A percentile compares a stretch with the other conserved stretches of the same genome.
phyloP scores from a whole-genome alignment of 352 stramenopile genomes.

The Globisporangium cystogenes region DNA sequence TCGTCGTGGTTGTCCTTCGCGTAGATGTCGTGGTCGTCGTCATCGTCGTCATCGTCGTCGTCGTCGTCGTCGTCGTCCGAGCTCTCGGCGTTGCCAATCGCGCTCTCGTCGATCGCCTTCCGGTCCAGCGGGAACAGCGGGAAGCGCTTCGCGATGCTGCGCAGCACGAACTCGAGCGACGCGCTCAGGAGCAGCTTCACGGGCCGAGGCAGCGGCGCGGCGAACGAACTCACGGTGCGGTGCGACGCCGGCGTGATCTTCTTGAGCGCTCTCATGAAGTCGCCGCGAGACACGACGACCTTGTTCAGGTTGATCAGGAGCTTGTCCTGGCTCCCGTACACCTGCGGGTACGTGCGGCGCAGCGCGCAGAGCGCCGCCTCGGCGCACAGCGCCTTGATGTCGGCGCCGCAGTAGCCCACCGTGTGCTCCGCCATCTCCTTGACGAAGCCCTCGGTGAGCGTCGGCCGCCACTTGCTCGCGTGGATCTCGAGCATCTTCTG shows the following conservation, averaged over 20 bases:
- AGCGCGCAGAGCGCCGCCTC: conserved; percentile 89
- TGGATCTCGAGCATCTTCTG: conserved; percentile 88
- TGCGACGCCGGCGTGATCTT: conserved; percentile 85
- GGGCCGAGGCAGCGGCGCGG: conserved; percentile 59
- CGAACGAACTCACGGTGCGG: conserved; percentile 62
- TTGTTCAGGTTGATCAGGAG: conserved; percentile 67
- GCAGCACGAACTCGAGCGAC: conserved; percentile 34
- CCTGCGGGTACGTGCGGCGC: conserved; percentile 80
- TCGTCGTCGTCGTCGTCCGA: conserved; percentile 26
- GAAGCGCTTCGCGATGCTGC: conserved; percentile 43
- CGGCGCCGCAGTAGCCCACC: conserved; percentile 87
- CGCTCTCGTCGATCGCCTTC: conserved; percentile 27
- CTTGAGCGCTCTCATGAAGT: conserved; percentile 65
- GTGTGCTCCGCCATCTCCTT: conserved; percentile 80
- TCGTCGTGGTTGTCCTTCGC: conserved; percentile 47
- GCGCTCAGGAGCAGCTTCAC: conserved; percentile 39
- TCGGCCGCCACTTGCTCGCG: conserved; percentile 83
- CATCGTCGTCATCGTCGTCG: no score
- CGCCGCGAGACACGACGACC: conserved; percentile 62
- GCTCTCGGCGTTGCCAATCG: not conserved
- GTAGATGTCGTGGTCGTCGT: conserved; percentile 75
- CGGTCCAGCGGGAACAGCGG: conserved; percentile 57
- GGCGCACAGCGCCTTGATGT: conserved; percentile 89
- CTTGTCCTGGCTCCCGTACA: conserved; percentile 80
- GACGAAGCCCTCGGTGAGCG: conserved; percentile 46